A percentile compares a stretch with the other conserved stretches of the same genome.
Evolutionary conservation across 2,329 filamentous ascomycete species (phyloP).

Genomic region (Sarocladiaceae sp.): DNA sequence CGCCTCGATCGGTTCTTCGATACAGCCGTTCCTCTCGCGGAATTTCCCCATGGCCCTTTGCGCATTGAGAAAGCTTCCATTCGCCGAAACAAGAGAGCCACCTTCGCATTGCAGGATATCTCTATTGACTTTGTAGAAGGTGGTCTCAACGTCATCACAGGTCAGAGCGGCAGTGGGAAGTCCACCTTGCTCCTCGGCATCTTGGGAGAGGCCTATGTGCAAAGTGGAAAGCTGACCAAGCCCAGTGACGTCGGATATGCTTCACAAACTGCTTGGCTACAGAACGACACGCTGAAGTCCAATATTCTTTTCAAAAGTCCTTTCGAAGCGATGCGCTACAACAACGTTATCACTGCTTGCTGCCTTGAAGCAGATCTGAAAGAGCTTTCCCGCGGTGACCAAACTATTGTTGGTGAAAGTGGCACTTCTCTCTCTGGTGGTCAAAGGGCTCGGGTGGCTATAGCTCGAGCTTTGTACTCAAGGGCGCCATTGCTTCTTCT

Average conservation of each 20-base stretch:
- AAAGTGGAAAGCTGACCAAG: constrained; percentile 42
- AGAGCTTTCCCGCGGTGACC: constrained; percentile 45
- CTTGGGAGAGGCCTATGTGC: constrained; percentile 49
- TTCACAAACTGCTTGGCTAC: constrained; percentile 54
- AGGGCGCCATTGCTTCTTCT: constrained; percentile 50
- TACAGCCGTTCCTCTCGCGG: constrained; percentile 42
- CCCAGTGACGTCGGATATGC: constrained; percentile 52
- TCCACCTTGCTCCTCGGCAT: constrained; percentile 51
- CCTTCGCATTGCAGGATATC: constrained; percentile 44
- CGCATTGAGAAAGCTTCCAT: constrained; percentile 43
- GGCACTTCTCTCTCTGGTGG: constrained; percentile 52
- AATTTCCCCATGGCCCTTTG: constrained; percentile 45
- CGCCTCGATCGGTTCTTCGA: constrained; percentile 52
- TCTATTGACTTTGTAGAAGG: constrained; percentile 48
- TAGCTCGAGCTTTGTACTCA: constrained; percentile 55
- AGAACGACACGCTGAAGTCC: constrained; percentile 49
- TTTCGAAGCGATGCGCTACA: constrained; percentile 50
- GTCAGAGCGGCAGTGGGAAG: constrained; percentile 53
- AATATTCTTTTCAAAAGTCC: constrained; percentile 52
- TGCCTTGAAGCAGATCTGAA: constrained; percentile 46
- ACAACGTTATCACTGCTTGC: constrained; percentile 51
- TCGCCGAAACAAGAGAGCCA: constrained; percentile 43
- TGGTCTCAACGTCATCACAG: constrained; percentile 48
- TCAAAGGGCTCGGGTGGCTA: constrained; percentile 51
- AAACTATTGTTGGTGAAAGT: constrained; percentile 50